Evolutionary conservation across 2,329 filamentous ascomycete genomes (phyloP).

Genomic region (Scolecobasidium constrictum): DNA sequence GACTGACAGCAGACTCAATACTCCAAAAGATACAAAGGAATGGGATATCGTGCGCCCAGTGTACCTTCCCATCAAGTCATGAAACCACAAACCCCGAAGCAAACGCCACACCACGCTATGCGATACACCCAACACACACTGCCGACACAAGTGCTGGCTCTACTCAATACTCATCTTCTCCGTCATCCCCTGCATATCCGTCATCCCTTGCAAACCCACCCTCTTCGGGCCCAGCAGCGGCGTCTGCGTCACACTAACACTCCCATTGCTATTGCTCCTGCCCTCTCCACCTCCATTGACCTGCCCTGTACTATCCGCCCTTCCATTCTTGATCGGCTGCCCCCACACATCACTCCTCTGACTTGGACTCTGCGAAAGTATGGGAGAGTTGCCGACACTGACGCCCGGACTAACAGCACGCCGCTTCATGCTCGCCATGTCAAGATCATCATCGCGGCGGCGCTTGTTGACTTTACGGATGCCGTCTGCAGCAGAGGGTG

Average conservation of each 20-base stretch:
- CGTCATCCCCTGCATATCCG: conserved; percentile 84
- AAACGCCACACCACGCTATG: too few relatives aligned
- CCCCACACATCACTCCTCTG: conserved; percentile 66
- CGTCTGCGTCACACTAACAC: conserved; percentile 30
- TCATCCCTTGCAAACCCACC: conserved; percentile 70
- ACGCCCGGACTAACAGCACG: conserved; percentile 85
- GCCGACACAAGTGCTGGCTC: too few relatives aligned
- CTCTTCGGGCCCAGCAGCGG: conserved; percentile 34
- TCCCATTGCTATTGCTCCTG: conserved; percentile 38
- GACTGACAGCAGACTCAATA: too few relatives aligned
- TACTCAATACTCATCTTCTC: conserved; percentile 97
- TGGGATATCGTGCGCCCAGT: too few relatives aligned
- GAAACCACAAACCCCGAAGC: too few relatives aligned
- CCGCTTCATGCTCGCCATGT: conserved; percentile 78
- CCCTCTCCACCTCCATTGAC: conserved; percentile 28
- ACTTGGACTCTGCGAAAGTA: conserved; percentile 69
- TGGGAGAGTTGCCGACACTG: conserved; percentile 80
- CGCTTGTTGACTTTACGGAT: conserved; percentile 49
- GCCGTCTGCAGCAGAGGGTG: conserved; percentile 28
- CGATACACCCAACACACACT: too few relatives aligned
- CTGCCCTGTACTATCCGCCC: conserved; percentile 39
- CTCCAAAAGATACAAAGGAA: too few relatives aligned
- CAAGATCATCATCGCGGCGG: conserved; percentile 83
- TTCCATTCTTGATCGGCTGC: conserved; percentile 45
- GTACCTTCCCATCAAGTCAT: too few relatives aligned